Base-by-base conservation (phyloP, 345 rosid species). In the Brassica rapa region DNA sequence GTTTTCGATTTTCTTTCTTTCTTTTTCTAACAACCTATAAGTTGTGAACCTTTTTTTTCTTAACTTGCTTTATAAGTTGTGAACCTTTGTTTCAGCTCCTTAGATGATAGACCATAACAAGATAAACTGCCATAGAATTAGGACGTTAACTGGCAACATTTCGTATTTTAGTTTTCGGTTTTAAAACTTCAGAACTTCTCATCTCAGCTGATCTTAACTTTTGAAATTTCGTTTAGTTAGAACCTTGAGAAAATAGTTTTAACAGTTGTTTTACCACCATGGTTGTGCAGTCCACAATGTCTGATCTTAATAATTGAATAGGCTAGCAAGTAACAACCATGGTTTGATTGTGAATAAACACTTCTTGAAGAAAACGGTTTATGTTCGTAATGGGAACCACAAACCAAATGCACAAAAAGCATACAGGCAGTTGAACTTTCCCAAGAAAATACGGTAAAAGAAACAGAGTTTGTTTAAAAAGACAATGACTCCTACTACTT, bases 351-450 rank as follows among this genome's bases (percentile, higher is more conserved):
- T 21, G 19, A 75, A 41, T 75, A 60, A 57, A 75, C 25, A 41
- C 32, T 19, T 70, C 59, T 11, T 24, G 37, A 30, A 8, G 25
- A 76, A 23, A 8, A 62, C 55, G 37, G 35, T 57, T 68, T 39
- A 30, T 41, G n/a, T 32, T 67, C 0, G 33, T 59, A 68, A 1
- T 14, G 71, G 66, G 3, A 77, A 27, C 46, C 81, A 70, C 57
- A 16, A 4, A 59, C 64, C 64, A 70, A 62, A 70, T 77, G 80
- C 65, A 70, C 30, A 70, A 77, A 77, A 62, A 69, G 57, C 75
- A 53, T 3, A 1, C 27, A 16, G 19, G 35, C 16, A 56, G 62
- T 53, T 62, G 21, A 71, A 57, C 72, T 29, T 41, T 46, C 69
- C 73, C 68, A 9, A 46, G 21, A 35, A 21, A 61, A 43, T 14